phyloP scores from a whole-genome alignment of 139 green algal species.

The Auxenochlorella protothecoides region DNA sequence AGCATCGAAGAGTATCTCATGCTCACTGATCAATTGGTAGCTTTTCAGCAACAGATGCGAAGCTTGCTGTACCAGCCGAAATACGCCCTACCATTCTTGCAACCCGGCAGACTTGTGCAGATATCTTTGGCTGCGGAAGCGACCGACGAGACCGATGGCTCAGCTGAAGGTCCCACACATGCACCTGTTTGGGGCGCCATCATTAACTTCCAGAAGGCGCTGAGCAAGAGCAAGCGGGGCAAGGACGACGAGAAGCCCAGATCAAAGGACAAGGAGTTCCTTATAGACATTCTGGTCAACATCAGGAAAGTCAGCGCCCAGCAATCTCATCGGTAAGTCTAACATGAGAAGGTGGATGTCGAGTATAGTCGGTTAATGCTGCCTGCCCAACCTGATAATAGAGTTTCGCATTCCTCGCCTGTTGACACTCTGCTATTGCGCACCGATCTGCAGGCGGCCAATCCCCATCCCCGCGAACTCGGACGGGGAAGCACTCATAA shows the following conservation, averaged over 20 bases:
- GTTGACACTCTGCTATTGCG: background rate
- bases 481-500: constrained; percentile 34
- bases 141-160: constrained; percentile 4
- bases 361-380: background rate
- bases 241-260: constrained; percentile 3
- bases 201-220: constrained; percentile 67
- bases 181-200: constrained; percentile 61
- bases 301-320: constrained; percentile 7
- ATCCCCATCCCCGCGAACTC: constrained; percentile 1
- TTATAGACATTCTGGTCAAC: constrained; percentile 72
- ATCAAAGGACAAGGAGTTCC: constrained; percentile 24
- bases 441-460: constrained; percentile 8
- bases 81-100: constrained; percentile 68
- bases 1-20: constrained; percentile 34
- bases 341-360: constrained; percentile 4
- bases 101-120: constrained; percentile 64
- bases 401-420: background rate
- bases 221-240: constrained; percentile 18
- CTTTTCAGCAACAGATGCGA: constrained; percentile 22
- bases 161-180: background rate
- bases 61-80: constrained; percentile 26
- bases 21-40: constrained; percentile 30
- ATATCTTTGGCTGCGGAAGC: constrained; percentile 19
- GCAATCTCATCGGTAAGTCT: background rate
- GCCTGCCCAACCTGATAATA: background rate